Base-by-base conservation (phyloP, 805 yeast species). In the Trichomonascus vanleenenianus region DNA sequence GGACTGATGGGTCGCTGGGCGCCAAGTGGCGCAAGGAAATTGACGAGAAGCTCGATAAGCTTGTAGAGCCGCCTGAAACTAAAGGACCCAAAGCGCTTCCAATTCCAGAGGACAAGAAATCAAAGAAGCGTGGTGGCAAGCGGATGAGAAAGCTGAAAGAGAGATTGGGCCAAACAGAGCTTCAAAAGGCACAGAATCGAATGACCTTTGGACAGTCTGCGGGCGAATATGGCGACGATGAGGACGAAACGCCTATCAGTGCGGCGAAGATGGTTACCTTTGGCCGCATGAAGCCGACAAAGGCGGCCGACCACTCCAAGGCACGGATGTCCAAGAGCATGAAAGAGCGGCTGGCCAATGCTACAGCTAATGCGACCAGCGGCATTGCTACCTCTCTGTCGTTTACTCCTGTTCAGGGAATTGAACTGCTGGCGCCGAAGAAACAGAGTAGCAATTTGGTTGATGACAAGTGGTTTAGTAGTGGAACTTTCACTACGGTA, bases 71-170 rank as follows among this genome's bases (percentile, higher is more conserved):
- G 0, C 96, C 97, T 0, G 83, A 80, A 18, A 72, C 71, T 15
- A 65, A 67, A 15, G 74, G 73, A 1, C 68, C 74, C 12, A 79
- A 79, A 48, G 81, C 89, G 0, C 73, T 88, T 41, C 87, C 87
- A 0, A 62, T 80, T 4, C 97, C 96, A 0, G 69, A 76, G 14
- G 96, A 88, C 45, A 74, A 72, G 45, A 77, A 80, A 41, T 79
- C 91, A 3, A 85, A 86, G 64, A 85, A 81, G 54, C 71, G 98
- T 55, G 97, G 94, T 1, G 98, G 98, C 0, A 70, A 79, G 52
- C 67, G 91, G 46, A 73, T 83, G 54, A 71, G 95, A 42, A 88
- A 87, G 62, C 74, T 78, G 67, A 87, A 85, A 61, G 85, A 87
- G 58, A 79, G 85, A 57, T 81, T 83, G 64, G 81, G 81, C 56